Conservation (phyloP, 768 basidiomycete genomes). For the Boletus coccyginus region DNA sequence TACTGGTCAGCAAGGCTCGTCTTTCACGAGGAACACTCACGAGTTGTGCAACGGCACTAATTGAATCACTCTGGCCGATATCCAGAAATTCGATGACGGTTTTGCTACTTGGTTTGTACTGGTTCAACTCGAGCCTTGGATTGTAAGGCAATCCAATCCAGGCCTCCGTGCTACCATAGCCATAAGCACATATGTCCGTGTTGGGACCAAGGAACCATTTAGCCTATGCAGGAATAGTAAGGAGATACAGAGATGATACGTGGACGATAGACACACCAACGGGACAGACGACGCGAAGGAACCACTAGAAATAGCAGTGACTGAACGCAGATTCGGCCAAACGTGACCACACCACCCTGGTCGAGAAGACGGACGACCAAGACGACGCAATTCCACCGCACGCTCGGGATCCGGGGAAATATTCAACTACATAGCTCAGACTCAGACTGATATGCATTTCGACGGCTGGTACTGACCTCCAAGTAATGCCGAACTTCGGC, state of each 20-base stretch:
- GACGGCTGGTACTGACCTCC: background rate
- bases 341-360: slow-evolving; percentile 12
- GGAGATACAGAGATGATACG: background rate
- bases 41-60: background rate
- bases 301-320: slow-evolving; percentile 7
- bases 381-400: slow-evolving; percentile 8
- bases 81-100: slow-evolving; percentile 17
- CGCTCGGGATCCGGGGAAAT: slow-evolving; percentile 4
- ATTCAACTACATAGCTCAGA: background rate
- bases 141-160: slow-evolving; percentile 5
- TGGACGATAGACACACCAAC: no score
- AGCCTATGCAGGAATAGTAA: slow-evolving; percentile 1
- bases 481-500: slow-evolving; percentile 2
- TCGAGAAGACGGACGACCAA: slow-evolving; percentile 12
- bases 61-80: background rate
- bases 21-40: background rate
- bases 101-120: background rate
- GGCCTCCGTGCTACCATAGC: slow-evolving; percentile 6
- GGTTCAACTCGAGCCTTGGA: slow-evolving; percentile 3
- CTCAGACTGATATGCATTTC: background rate
- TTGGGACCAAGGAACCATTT: slow-evolving; percentile 13
- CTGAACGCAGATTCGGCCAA: slow-evolving; percentile 13
- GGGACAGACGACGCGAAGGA: slow-evolving; percentile 8
- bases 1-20: background rate
- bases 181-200: background rate